These are phyloP conservation scores for Hypoxylon lienhwacheense DNA, from an alignment of 495 filamentous ascomycete genomes.

Conservation along the genomic window DNA sequence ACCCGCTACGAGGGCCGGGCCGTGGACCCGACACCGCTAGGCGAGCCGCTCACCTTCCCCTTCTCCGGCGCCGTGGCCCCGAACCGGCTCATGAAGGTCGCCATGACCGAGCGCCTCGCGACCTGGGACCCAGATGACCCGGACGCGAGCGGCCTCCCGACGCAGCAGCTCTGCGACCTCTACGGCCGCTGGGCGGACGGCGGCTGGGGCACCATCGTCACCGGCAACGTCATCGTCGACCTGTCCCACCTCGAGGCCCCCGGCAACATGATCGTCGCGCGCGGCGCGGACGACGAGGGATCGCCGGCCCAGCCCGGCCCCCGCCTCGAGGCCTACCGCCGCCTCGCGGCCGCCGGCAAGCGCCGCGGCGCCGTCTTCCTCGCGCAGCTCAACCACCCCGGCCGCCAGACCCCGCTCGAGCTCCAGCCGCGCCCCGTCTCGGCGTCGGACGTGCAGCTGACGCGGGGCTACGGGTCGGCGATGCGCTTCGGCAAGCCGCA, in stretches of 20 bases:
- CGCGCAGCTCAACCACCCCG: slow-evolving; percentile 64
- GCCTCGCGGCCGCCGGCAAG: slow-evolving; percentile 53
- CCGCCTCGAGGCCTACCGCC: slow-evolving; percentile 61
- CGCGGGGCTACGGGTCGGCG: slow-evolving; percentile 35
- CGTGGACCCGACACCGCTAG: slow-evolving; percentile 52
- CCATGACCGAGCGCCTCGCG: slow-evolving; percentile 64
- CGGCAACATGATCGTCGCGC: slow-evolving; percentile 62
- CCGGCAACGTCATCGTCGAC: slow-evolving; percentile 67
- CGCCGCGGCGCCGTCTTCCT: slow-evolving; percentile 61
- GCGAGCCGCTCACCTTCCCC: slow-evolving; percentile 56
- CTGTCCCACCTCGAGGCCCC: slow-evolving; percentile 60
- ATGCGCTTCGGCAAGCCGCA: slow-evolving; percentile 37
- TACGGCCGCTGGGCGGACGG: slow-evolving; percentile 66
- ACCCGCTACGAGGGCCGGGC: slow-evolving; percentile 19
- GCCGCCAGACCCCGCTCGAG: slow-evolving; percentile 54
- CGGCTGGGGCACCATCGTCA: slow-evolving; percentile 58
- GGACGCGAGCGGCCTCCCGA: slow-evolving; percentile 59
- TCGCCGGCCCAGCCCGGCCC: slow-evolving; percentile 52
- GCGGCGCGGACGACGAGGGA: too few species aligned
- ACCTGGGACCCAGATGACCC: slow-evolving; percentile 58
- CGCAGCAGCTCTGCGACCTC: slow-evolving; percentile 57
- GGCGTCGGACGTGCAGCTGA: slow-evolving; percentile 61
- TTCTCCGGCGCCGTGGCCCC: slow-evolving; percentile 58
- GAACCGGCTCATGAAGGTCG: slow-evolving; percentile 66
- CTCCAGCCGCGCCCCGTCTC: slow-evolving; percentile 61